phyloP scores from a whole-genome alignment of 2,329 filamentous ascomycete species.

The Aspergillus sp. region DNA sequence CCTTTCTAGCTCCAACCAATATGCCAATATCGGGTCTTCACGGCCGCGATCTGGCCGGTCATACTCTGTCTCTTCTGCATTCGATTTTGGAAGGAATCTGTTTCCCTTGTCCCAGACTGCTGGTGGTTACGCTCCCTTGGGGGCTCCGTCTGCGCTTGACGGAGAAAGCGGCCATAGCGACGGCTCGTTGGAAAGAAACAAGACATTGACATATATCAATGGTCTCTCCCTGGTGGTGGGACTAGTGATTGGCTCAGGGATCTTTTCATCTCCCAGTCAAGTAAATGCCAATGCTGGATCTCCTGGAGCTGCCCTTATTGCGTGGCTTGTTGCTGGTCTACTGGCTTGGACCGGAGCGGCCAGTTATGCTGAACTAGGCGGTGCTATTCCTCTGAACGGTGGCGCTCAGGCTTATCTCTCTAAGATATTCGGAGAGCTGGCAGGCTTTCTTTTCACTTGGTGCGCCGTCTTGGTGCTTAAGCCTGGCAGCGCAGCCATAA shows the following conservation, averaged over 20 bases:
- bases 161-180: constrained; percentile 62
- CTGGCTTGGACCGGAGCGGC: constrained; percentile 94
- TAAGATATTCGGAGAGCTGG: constrained; percentile 93
- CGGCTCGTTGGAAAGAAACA: constrained; percentile 88
- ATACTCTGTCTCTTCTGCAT: constrained; percentile 88
- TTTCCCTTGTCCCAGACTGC: constrained; percentile 87
- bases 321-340: constrained; percentile 88
- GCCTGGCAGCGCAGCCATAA: constrained; percentile 88
- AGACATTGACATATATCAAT: constrained; percentile 92
- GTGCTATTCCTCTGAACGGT: constrained; percentile 92
- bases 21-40: constrained; percentile 53
- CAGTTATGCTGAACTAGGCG: constrained; percentile 92
- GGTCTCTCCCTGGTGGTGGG: constrained; percentile 88
- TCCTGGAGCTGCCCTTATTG: constrained; percentile 82
- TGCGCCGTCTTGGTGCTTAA: constrained; percentile 91
- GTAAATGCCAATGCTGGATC: constrained; percentile 91
- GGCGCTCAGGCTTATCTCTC: constrained; percentile 90
- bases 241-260: constrained; percentile 91
- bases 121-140: constrained; percentile 81
- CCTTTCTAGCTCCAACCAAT: constrained; percentile 52
- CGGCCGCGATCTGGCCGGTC: constrained; percentile 60
- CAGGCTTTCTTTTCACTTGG: constrained; percentile 95
- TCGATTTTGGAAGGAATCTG: constrained; percentile 90
- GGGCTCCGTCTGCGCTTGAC: constrained; percentile 65
- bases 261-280: constrained; percentile 91